A percentile compares a stretch with the other conserved stretches of the same genome.
Conservation (phyloP, 2,329 filamentous ascomycete species). For the Chrysoporthe cubensis region DNA sequence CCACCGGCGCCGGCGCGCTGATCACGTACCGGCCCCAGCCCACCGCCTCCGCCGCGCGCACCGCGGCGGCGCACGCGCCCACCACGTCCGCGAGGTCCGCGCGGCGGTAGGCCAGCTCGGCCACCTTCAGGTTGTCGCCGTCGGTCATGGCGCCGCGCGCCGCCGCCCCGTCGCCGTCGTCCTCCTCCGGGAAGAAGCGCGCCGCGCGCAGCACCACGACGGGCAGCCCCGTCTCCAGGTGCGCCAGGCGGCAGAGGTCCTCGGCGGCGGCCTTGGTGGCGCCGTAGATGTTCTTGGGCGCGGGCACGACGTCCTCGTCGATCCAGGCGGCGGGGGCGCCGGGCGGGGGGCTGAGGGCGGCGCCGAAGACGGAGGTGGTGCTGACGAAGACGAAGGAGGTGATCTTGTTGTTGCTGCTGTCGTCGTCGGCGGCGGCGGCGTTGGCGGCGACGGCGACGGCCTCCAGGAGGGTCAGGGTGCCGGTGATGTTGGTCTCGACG, state of each 20-base stretch:
- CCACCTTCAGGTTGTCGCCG: constrained; percentile 50
- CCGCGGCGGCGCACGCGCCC: constrained; percentile 44
- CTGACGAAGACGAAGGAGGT: constrained; percentile 51
- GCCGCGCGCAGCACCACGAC: constrained; percentile 50
- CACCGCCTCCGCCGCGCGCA: constrained; percentile 35
- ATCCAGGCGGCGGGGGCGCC: constrained; percentile 47
- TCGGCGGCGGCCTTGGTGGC: constrained; percentile 54
- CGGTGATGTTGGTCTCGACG: constrained; percentile 49
- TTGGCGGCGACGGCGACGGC: constrained; percentile 35
- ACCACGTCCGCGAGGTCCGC: constrained; percentile 51
- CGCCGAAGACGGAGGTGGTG: constrained; percentile 51
- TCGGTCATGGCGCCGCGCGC: constrained; percentile 37
- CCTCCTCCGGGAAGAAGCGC: constrained; percentile 53
- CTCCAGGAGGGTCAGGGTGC: constrained; percentile 48
- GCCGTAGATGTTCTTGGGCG: constrained; percentile 54
- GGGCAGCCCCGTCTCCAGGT: constrained; percentile 44
- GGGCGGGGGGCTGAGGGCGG: constrained; percentile 41
- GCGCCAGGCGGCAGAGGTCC: constrained; percentile 49
- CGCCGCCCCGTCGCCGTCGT: constrained; percentile 47
- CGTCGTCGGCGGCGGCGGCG: too few species aligned
- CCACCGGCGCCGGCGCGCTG: constrained; percentile 49
- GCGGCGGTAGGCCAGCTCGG: constrained; percentile 51
- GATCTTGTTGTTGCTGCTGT: background rate
- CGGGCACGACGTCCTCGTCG: constrained; percentile 44
- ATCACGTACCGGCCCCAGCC: constrained; percentile 48